Percentiles rank a stretch among this genome's conserved stretches.
These are phyloP conservation scores for Plicaturopsis crispa DNA, from an alignment of 768 basidiomycete genomes.

Conservation along the genomic window DNA sequence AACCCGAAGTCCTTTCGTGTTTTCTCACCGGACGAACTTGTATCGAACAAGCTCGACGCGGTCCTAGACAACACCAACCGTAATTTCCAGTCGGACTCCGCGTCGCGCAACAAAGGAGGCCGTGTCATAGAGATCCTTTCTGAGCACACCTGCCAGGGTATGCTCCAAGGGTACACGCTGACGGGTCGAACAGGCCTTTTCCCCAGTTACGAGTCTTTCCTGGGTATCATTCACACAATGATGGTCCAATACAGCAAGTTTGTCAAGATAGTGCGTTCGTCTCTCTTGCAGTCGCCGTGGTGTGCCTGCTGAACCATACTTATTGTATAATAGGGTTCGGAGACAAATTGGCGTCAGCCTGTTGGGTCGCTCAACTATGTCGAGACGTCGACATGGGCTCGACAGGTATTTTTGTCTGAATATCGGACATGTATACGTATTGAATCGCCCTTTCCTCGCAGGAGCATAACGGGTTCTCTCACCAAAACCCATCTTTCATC, in stretches of 20 bases:
- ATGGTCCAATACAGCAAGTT: conserved; percentile 89
- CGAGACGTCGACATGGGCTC: conserved; percentile 81
- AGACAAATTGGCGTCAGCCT: conserved; percentile 67
- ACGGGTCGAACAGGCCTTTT: conserved; percentile 82
- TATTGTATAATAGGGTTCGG: conserved; percentile 27
- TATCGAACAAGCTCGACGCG: conserved; percentile 83
- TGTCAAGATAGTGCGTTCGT: conserved; percentile 57
- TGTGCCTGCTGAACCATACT: not conserved
- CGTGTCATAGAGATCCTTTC: conserved; percentile 85
- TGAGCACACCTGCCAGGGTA: conserved; percentile 84
- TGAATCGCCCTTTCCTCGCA: too few species aligned
- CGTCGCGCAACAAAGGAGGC: conserved; percentile 62
- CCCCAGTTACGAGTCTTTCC: conserved; percentile 88
- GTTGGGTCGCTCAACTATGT: conserved; percentile 76
- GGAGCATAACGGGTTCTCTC: conserved; percentile 87
- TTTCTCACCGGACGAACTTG: conserved; percentile 85
- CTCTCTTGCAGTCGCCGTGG: not conserved
- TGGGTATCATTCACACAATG: conserved; percentile 87
- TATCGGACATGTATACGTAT: too few species aligned
- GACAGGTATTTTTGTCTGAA: too few species aligned
- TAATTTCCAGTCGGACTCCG: conserved; percentile 82
- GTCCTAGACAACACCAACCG: conserved; percentile 61
- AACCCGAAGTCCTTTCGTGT: conserved; percentile 80
- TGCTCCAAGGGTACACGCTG: conserved; percentile 89
- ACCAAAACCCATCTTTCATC: conserved; percentile 84